Conservation (phyloP, 2,329 filamentous ascomycete species). For the Apiospora pterosperma region DNA sequence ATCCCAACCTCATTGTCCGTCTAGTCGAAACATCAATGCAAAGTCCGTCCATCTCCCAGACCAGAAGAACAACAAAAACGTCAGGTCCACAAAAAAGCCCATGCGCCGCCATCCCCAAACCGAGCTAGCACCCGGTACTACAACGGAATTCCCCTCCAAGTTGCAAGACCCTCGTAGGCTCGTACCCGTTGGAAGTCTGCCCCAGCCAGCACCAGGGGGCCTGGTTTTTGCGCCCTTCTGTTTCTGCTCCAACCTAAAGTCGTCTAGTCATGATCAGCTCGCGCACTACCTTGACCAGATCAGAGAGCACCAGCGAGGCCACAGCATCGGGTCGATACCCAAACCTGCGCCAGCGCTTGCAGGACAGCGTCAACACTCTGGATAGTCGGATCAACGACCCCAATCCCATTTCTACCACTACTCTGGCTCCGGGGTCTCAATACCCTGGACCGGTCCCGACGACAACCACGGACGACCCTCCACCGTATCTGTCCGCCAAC, state of each 20-base stretch:
- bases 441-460: slow-evolving; percentile 4
- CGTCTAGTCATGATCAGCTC: slow-evolving; percentile 4
- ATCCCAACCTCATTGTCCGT: background rate
- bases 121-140: background rate
- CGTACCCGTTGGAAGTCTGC: background rate
- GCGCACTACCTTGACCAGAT: slow-evolving; percentile 11
- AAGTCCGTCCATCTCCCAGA: background rate
- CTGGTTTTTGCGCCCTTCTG: background rate
- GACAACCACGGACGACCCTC: slow-evolving; percentile 8
- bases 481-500: slow-evolving; percentile 12
- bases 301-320: slow-evolving; percentile 11
- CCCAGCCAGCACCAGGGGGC: background rate
- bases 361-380: slow-evolving; percentile 12
- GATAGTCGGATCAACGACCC: slow-evolving; percentile 10
- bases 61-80: background rate
- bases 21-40: background rate
- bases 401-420: background rate
- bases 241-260: background rate
- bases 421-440: slow-evolving; percentile 1
- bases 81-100: background rate
- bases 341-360: slow-evolving; percentile 10
- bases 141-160: background rate
- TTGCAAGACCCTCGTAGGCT: background rate
- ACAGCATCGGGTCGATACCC: slow-evolving; percentile 6
- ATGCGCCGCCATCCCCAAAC: slow-evolving; percentile 7